Conservation (phyloP, 2,329 filamentous ascomycete genomes). For the Colletotrichum neosansevieriae region DNA sequence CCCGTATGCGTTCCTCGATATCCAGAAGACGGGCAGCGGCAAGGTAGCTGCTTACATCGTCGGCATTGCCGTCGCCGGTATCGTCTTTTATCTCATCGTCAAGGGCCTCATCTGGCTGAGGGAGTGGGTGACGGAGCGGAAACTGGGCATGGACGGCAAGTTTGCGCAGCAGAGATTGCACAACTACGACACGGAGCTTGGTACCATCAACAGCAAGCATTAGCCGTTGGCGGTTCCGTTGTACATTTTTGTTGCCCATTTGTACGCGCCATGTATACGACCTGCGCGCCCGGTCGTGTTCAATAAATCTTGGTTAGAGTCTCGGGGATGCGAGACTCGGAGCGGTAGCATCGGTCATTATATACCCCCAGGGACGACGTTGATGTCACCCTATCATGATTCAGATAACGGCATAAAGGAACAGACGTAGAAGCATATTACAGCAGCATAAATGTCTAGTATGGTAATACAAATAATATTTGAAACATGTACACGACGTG, state of each 20-base stretch:
- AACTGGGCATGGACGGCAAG: slow-evolving; percentile 58
- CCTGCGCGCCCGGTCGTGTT: not conserved
- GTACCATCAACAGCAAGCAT: slow-evolving; percentile 38
- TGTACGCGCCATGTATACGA: not conserved
- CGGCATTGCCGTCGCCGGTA: slow-evolving; percentile 65
- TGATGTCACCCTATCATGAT: slow-evolving; percentile 3
- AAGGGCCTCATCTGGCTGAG: slow-evolving; percentile 65
- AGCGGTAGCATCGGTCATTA: slow-evolving; percentile 19
- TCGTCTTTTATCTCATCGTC: slow-evolving; percentile 65
- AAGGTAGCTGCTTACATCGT: slow-evolving; percentile 75
- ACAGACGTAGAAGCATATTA: slow-evolving; percentile 10
- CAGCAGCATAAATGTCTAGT: slow-evolving; percentile 9
- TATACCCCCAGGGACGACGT: slow-evolving; percentile 23
- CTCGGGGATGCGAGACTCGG: not conserved
- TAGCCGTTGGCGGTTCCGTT: not conserved
- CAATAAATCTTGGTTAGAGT: not conserved
- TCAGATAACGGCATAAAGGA: not conserved
- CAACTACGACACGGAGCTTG: slow-evolving; percentile 42
- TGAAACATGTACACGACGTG: not conserved
- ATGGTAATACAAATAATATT: slow-evolving; percentile 16
- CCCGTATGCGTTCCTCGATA: slow-evolving; percentile 83
- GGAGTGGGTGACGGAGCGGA: slow-evolving; percentile 61
- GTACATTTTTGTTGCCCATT: not conserved
- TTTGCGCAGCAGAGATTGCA: slow-evolving; percentile 47
- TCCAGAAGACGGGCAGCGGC: slow-evolving; percentile 59